These are phyloP conservation scores for Spatholobus suberectus DNA, from an alignment of 306 rosid genomes.

Conservation along the genomic window DNA sequence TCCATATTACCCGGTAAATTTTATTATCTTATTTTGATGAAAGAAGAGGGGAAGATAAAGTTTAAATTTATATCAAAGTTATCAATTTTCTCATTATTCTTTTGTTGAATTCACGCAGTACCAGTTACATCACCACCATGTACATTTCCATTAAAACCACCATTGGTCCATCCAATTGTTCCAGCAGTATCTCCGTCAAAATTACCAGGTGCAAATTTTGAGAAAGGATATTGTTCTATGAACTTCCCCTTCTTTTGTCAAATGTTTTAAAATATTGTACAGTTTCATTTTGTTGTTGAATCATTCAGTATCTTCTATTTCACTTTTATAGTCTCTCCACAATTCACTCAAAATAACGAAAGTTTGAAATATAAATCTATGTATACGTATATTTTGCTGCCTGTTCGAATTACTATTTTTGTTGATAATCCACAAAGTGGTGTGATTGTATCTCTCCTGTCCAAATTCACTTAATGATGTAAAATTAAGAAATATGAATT, in stretches of 20 bases:
- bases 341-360: not conserved
- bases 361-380: not conserved
- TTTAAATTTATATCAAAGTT: not conserved
- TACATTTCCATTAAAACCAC: conserved; percentile 48
- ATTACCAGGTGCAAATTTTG: conserved; percentile 45
- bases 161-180: conserved; percentile 43
- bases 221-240: not conserved
- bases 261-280: not conserved
- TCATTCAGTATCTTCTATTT: conserved; percentile 14
- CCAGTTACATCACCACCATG: conserved; percentile 50
- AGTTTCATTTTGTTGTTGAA: not conserved
- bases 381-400: not conserved
- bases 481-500: not conserved
- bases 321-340: not conserved
- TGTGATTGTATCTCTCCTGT: not conserved
- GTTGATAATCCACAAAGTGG: not conserved
- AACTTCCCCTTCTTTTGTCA: not conserved
- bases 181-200: conserved; percentile 52
- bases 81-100: conserved; percentile 21
- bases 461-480: not conserved
- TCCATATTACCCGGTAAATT: conserved; percentile 51
- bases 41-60: not conserved
- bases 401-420: not conserved
- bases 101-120: conserved; percentile 40
- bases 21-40: conserved; percentile 12